Conservation (phyloP, 2,329 filamentous ascomycete species). For the Pestalotiopsis sp. region DNA sequence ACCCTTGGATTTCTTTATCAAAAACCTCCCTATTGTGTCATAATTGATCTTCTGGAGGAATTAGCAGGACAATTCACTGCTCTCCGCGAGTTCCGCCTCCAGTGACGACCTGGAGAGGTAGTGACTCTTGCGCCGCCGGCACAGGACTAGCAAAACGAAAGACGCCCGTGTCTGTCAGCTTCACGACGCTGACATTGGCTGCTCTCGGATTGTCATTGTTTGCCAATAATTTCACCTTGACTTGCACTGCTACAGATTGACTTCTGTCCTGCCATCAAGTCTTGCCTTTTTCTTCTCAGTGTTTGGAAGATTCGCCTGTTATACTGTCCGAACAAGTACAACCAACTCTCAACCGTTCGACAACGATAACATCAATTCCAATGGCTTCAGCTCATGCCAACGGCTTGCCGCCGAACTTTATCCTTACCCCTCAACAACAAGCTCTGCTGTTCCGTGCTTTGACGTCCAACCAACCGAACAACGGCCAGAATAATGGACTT, state of each 20-base stretch:
- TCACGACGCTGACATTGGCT: not conserved
- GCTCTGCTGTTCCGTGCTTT: slow-evolving; percentile 75
- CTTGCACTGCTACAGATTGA: not conserved
- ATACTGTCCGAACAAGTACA: not conserved
- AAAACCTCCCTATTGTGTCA: not conserved
- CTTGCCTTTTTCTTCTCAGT: not conserved
- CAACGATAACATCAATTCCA: not conserved
- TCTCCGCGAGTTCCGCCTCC: not conserved
- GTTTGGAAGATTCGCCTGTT: not conserved
- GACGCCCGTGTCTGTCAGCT: not conserved
- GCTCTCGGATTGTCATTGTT: not conserved
- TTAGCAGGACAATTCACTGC: not conserved
- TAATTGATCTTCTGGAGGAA: not conserved
- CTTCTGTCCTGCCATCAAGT: not conserved
- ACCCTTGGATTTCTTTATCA: slow-evolving; percentile 4
- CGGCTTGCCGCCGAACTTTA: slow-evolving; percentile 58
- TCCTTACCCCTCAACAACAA: slow-evolving; percentile 77
- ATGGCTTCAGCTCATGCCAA: slow-evolving; percentile 18
- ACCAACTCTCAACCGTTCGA: not conserved
- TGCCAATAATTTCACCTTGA: not conserved
- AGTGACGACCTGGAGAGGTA: not conserved
- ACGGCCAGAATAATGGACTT: slow-evolving; percentile 38
- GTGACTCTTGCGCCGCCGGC: not conserved
- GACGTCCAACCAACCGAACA: slow-evolving; percentile 64
- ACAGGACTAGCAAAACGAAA: not conserved